Conservation (phyloP, 768 basidiomycete species). For the Tephrocybe sp. region DNA sequence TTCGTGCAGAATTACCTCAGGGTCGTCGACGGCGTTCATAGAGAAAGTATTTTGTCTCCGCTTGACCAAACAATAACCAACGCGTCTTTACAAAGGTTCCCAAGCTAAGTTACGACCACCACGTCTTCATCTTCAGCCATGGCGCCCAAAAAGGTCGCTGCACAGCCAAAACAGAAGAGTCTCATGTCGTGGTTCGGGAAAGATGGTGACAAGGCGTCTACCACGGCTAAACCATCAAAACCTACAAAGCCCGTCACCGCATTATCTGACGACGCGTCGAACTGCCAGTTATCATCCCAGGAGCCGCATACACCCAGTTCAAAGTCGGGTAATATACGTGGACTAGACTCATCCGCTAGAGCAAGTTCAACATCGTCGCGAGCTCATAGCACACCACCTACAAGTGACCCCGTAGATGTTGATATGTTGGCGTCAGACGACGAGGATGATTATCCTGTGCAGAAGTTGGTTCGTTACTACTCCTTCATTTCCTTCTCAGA, state of each 20-base stretch:
- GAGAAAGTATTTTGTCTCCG: neutral
- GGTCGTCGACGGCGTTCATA: slow-evolving; percentile 10
- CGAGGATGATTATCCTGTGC: slow-evolving; percentile 29
- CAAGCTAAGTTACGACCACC: neutral
- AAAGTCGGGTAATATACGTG: slow-evolving; percentile 26
- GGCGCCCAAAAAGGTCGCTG: slow-evolving; percentile 40
- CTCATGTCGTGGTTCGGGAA: slow-evolving; percentile 67
- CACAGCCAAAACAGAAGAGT: slow-evolving; percentile 63
- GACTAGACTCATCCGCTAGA: slow-evolving; percentile 37
- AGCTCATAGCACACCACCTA: slow-evolving; percentile 65
- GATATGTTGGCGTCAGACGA: slow-evolving; percentile 63
- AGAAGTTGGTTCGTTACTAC: slow-evolving; percentile 12
- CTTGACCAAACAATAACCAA: slow-evolving; percentile 30
- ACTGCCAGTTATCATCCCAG: slow-evolving; percentile 24
- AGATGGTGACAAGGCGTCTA: slow-evolving; percentile 21
- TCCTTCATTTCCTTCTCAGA: neutral
- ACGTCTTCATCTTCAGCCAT: slow-evolving; percentile 19
- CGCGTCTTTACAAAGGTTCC: slow-evolving; percentile 21
- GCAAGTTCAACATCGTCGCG: slow-evolving; percentile 43
- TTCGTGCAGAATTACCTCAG: slow-evolving; percentile 54
- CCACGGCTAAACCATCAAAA: slow-evolving; percentile 15
- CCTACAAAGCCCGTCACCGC: slow-evolving; percentile 16
- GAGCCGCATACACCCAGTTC: slow-evolving; percentile 40
- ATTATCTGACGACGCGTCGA: slow-evolving; percentile 29
- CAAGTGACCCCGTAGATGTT: slow-evolving; percentile 75